Conservation (phyloP, 129 eudicot genomes). For the Saussurea involucrata region DNA sequence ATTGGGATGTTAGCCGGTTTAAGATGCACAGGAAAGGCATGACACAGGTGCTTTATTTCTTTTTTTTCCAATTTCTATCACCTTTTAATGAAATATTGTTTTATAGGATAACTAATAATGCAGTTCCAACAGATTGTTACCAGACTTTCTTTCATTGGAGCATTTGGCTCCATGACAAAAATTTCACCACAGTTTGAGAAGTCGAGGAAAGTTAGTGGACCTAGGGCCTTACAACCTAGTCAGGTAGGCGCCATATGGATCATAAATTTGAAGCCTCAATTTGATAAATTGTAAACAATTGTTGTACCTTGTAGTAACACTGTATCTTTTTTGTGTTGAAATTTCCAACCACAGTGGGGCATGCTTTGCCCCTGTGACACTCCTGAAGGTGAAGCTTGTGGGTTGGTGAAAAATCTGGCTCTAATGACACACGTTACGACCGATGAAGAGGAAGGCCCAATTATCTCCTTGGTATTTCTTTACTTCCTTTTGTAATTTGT, state of each 20-base stretch:
- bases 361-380: slow-evolving; percentile 99
- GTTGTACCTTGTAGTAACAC: neutral
- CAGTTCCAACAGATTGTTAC: slow-evolving; percentile 58
- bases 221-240: slow-evolving; percentile 98
- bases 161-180: slow-evolving; percentile 81
- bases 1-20: slow-evolving; percentile 75
- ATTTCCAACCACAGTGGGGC: slow-evolving; percentile 70
- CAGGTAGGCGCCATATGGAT: slow-evolving; percentile 46
- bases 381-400: slow-evolving; percentile 99
- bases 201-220: slow-evolving; percentile 97
- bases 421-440: slow-evolving; percentile 95
- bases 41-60: slow-evolving; percentile 65
- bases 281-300: neutral
- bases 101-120: slow-evolving; percentile 3
- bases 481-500: neutral
- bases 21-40: slow-evolving; percentile 82
- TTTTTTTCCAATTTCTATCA: neutral
- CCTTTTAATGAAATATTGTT: neutral
- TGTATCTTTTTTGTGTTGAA: neutral
- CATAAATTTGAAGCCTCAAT: neutral
- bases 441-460: slow-evolving; percentile 91
- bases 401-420: slow-evolving; percentile 89
- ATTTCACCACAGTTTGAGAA: slow-evolving; percentile 89
- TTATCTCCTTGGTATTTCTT: slow-evolving; percentile 63
- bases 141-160: slow-evolving; percentile 78